Evolutionary conservation across 768 basidiomycete genomes (phyloP).

Genomic region (Rubroboletus pulcherrimus): DNA sequence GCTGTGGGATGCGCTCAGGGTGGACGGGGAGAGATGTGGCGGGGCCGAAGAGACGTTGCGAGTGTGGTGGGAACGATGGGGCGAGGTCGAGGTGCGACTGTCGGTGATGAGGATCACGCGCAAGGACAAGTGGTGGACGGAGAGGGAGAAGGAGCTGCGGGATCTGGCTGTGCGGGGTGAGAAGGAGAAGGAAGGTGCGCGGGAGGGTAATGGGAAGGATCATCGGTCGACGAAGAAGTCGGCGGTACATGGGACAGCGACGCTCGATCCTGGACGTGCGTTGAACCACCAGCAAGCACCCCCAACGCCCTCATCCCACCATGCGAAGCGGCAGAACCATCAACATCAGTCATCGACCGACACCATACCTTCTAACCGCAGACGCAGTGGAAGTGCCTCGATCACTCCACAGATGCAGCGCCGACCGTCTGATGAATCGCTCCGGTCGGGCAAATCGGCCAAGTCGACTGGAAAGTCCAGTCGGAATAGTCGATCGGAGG

Average conservation of each 20-base stretch:
- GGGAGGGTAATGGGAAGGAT: constrained; percentile 16
- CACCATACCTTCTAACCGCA: constrained; percentile 19
- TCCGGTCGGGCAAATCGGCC: constrained; percentile 39
- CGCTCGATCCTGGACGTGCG: constrained; percentile 22
- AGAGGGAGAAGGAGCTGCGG: constrained; percentile 25
- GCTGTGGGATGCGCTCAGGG: constrained; percentile 81
- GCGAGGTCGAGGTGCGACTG: constrained; percentile 55
- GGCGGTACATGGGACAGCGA: constrained; percentile 1
- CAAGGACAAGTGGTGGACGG: constrained; percentile 35
- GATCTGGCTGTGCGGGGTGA: constrained; percentile 14
- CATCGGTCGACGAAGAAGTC: constrained; percentile 12
- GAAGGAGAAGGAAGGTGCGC: constrained; percentile 13
- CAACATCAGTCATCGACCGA: constrained; percentile 30
- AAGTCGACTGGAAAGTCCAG: constrained; percentile 31
- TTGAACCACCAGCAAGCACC: constrained; percentile 29
- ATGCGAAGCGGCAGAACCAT: constrained; percentile 23
- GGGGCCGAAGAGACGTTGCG: constrained; percentile 64
- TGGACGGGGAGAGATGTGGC: constrained; percentile 66
- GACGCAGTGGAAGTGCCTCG: constrained; percentile 27
- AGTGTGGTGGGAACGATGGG: constrained; percentile 70
- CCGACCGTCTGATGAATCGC: constrained; percentile 38
- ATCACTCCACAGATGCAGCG: constrained; percentile 22
- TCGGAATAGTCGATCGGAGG: constrained; percentile 25
- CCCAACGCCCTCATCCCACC: constrained; percentile 16
- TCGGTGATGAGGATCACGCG: constrained; percentile 35